Conservation (phyloP, 306 rosid species). For the Lathyrus oleraceus region DNA sequence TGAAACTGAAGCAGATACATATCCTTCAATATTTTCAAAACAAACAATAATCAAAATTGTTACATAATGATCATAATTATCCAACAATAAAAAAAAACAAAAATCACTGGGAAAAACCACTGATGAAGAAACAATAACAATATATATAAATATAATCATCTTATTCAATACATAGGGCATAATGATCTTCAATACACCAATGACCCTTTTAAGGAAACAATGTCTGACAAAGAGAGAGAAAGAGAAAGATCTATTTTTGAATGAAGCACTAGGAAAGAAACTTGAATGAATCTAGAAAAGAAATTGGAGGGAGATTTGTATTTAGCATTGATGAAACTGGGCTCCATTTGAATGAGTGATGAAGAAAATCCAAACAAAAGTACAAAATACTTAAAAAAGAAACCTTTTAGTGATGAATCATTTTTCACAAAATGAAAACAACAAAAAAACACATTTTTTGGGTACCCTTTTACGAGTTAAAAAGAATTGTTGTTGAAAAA, state of each 20-base stretch:
- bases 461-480: background rate
- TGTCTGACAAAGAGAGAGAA: conserved; percentile 13
- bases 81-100: conserved; percentile 19
- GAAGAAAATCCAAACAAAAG: background rate
- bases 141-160: background rate
- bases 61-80: background rate
- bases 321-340: conserved; percentile 14
- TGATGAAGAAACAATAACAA: background rate
- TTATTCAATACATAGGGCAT: background rate
- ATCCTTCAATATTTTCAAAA: conserved; percentile 36
- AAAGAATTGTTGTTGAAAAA: background rate
- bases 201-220: conserved; percentile 41
- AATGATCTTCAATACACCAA: conserved; percentile 40
- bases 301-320: conserved; percentile 13
- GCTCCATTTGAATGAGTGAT: conserved; percentile 14
- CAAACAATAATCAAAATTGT: conserved; percentile 21
- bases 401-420: conserved; percentile 18
- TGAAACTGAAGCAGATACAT: conserved; percentile 35
- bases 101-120: conserved; percentile 11
- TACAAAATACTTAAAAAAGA: conserved; percentile 14
- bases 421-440: conserved; percentile 5
- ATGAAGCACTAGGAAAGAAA: conserved; percentile 3
- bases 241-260: background rate
- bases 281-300: conserved; percentile 26
- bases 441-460: background rate